Conservation (phyloP, 2,329 filamentous ascomycete genomes). For the Talaromyces funiculosus region DNA sequence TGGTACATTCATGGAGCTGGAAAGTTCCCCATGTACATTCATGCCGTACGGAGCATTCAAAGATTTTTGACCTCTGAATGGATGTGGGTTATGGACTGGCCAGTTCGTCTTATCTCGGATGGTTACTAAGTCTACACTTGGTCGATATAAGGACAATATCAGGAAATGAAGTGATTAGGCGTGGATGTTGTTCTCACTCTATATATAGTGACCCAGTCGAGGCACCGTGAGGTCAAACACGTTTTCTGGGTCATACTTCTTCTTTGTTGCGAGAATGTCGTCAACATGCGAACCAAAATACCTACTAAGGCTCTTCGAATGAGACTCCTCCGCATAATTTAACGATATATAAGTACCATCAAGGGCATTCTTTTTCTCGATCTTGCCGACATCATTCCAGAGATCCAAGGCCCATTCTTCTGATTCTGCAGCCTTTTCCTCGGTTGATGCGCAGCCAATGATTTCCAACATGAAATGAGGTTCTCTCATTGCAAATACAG, state of each 20-base stretch:
- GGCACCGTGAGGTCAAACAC: conserved; percentile 23
- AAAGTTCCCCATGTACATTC: background rate
- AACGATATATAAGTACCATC: conserved; percentile 18
- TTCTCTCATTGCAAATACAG: conserved; percentile 26
- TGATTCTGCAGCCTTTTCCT: conserved; percentile 20
- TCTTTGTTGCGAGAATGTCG: conserved; percentile 30
- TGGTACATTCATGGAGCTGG: conserved; percentile 13
- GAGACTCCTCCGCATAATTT: conserved; percentile 19
- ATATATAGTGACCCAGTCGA: background rate
- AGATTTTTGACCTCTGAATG: background rate
- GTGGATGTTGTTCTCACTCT: background rate
- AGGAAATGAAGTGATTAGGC: background rate
- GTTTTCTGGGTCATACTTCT: conserved; percentile 32
- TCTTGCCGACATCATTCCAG: conserved; percentile 19
- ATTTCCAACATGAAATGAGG: conserved; percentile 37
- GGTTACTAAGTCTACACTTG: background rate
- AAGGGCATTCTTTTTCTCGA: conserved; percentile 16
- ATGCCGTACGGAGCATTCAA: background rate
- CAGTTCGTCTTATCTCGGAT: background rate
- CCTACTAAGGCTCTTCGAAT: conserved; percentile 18
- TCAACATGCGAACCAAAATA: conserved; percentile 13
- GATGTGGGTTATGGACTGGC: conserved; percentile 12
- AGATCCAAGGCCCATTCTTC: conserved; percentile 25
- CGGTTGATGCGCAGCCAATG: conserved; percentile 21
- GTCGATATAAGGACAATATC: background rate